phyloP scores from a whole-genome alignment of 768 basidiomycete species.

The Xerocomus potaroensis region DNA sequence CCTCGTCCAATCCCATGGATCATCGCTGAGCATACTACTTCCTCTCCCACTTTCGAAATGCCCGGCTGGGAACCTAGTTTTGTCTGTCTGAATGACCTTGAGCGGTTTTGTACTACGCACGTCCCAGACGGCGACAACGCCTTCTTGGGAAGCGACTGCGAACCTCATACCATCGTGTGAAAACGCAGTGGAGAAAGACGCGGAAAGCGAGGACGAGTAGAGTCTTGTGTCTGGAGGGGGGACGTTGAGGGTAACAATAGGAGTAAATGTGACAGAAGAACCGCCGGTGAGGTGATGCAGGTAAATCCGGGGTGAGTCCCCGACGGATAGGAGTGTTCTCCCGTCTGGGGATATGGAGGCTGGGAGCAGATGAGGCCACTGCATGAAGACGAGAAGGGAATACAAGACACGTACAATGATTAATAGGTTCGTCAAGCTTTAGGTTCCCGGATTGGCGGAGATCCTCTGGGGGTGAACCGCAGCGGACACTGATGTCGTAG shows the following conservation, averaged over 20 bases:
- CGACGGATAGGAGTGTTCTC: conserved; percentile 80
- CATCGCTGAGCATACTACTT: conserved; percentile 56
- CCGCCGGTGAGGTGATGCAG: conserved; percentile 76
- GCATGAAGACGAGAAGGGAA: background rate
- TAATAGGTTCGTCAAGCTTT: conserved; percentile 65
- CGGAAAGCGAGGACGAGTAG: conserved; percentile 46
- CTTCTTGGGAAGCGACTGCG: conserved; percentile 80
- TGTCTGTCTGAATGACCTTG: conserved; percentile 60
- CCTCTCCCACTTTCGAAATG: conserved; percentile 36
- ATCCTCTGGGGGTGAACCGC: conserved; percentile 36
- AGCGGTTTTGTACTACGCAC: conserved; percentile 69
- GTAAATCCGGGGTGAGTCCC: conserved; percentile 84
- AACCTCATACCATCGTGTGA: conserved; percentile 73
- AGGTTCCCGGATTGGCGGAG: conserved; percentile 51
- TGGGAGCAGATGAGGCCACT: conserved; percentile 29
- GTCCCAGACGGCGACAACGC: conserved; percentile 78
- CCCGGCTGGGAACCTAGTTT: conserved; percentile 29
- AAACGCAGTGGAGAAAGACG: conserved; percentile 80
- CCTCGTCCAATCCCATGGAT: conserved; percentile 65
- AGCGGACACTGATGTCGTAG: conserved; percentile 65
- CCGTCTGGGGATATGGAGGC: conserved; percentile 91
- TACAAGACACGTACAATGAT: conserved; percentile 59
- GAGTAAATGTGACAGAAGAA: conserved; percentile 53
- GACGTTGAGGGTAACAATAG: conserved; percentile 64
- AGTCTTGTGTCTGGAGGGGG: conserved; percentile 49